Percentiles rank a stretch among this genome's conserved stretches.
phyloP scores from a whole-genome alignment of 192 early-diverging fungal species.

The Podila clonocystis region DNA sequence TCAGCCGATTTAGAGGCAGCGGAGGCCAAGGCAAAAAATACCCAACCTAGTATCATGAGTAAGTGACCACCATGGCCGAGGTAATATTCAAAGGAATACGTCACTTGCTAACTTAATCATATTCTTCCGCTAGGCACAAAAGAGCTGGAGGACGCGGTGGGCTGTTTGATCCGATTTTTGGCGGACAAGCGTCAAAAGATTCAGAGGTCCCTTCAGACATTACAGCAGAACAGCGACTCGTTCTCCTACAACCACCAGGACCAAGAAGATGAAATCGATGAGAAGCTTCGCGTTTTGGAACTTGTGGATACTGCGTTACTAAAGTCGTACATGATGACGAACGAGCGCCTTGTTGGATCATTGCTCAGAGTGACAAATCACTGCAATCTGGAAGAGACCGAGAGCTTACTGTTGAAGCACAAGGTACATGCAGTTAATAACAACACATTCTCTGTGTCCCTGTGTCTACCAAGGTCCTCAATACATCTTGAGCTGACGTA shows the following conservation, averaged over 20 bases:
- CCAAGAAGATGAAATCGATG: slow-evolving; percentile 50
- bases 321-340: slow-evolving; percentile 89
- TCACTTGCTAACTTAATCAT: background rate
- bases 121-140: slow-evolving; percentile 56
- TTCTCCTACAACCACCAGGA: slow-evolving; percentile 28
- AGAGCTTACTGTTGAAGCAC: slow-evolving; percentile 78
- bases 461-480: too few relatives aligned
- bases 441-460: too few relatives aligned
- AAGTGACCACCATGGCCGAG: background rate
- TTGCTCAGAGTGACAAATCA: slow-evolving; percentile 90
- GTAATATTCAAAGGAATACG: too few relatives aligned
- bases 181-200: slow-evolving; percentile 86
- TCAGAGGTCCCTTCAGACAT: slow-evolving; percentile 56
- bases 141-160: slow-evolving; percentile 67
- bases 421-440: too few relatives aligned
- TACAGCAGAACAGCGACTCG: slow-evolving; percentile 36
- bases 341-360: slow-evolving; percentile 88
- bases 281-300: slow-evolving; percentile 56
- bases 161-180: slow-evolving; percentile 85
- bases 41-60: slow-evolving; percentile 43
- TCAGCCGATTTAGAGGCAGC: slow-evolving; percentile 21
- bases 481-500: background rate
- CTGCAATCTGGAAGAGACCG: slow-evolving; percentile 88
- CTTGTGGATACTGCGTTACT: slow-evolving; percentile 92
- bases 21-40: slow-evolving; percentile 9